Percentiles rank a stretch among this genome's conserved stretches.
phyloP scores from a whole-genome alignment of 1,284 basidiomycete genomes.

The Entoloma clypeatum region DNA sequence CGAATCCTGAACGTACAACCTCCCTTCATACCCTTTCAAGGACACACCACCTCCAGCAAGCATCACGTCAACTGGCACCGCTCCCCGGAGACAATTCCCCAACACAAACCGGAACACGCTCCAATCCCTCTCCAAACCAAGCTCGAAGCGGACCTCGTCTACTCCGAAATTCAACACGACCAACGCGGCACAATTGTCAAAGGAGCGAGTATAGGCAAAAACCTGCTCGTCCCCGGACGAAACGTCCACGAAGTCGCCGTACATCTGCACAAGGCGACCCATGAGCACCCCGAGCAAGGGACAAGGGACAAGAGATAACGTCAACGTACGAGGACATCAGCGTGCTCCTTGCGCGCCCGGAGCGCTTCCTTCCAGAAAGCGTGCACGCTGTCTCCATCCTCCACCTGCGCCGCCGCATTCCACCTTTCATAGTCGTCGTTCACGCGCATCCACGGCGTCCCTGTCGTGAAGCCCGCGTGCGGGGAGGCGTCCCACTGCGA shows the following conservation, averaged over 20 bases:
- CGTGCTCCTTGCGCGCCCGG: slow-evolving; percentile 47
- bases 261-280: slow-evolving; percentile 35
- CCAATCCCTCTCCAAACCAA: slow-evolving; percentile 13
- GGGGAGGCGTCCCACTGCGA: slow-evolving; percentile 53
- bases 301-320: not conserved
- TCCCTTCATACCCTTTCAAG: slow-evolving; percentile 34
- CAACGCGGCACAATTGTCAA: slow-evolving; percentile 33
- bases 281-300: not conserved
- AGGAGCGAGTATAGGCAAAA: slow-evolving; percentile 53
- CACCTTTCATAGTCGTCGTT: slow-evolving; percentile 64
- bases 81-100: slow-evolving; percentile 26
- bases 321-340: slow-evolving; percentile 49
- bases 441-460: slow-evolving; percentile 73
- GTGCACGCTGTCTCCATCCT: slow-evolving; percentile 48
- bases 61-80: not conserved
- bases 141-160: slow-evolving; percentile 26
- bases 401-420: slow-evolving; percentile 54
- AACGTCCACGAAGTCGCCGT: slow-evolving; percentile 54
- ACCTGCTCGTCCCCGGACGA: slow-evolving; percentile 43
- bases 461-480: slow-evolving; percentile 64
- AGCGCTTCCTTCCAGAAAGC: slow-evolving; percentile 60
- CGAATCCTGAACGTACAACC: slow-evolving; percentile 34
- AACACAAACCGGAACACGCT: slow-evolving; percentile 23
- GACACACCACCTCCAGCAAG: slow-evolving; percentile 12
- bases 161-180: slow-evolving; percentile 54